A percentile compares a stretch with the other conserved stretches of the same genome.
Conservation (phyloP, 441 rosid species). For the Gossypium laxum region DNA sequence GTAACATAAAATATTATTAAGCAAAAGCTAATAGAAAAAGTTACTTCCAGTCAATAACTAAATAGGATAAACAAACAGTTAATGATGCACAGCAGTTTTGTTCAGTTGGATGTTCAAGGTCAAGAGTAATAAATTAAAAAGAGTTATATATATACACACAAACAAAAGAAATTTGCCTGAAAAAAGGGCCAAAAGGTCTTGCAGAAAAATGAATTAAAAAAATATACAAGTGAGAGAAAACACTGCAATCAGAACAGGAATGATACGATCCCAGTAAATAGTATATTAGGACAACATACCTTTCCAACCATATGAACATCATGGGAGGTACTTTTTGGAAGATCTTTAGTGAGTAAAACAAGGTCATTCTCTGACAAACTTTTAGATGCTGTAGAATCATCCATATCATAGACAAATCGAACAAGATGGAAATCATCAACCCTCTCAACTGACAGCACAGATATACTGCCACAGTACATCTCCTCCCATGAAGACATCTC, state of each 20-base stretch:
- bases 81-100: not conserved
- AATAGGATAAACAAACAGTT: not conserved
- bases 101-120: constrained; percentile 2
- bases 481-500: constrained; percentile 87
- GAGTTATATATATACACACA: not conserved
- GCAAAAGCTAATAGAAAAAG: not conserved
- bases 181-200: not conserved
- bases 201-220: not conserved
- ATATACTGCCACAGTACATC: constrained; percentile 60
- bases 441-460: constrained; percentile 88
- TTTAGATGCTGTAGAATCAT: constrained; percentile 45
- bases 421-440: constrained; percentile 93
- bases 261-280: not conserved
- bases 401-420: constrained; percentile 83
- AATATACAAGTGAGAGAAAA: not conserved
- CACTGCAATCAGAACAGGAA: not conserved
- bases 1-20: not conserved
- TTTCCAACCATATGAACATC: constrained; percentile 83
- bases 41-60: not conserved
- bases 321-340: constrained; percentile 38
- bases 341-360: constrained; percentile 78
- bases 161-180: not conserved
- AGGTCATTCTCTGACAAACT: constrained; percentile 84
- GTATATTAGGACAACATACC: constrained; percentile 33
- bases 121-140: not conserved